Base-by-base conservation (phyloP, 2,329 filamentous ascomycete species). In the Trichoderma koningii region DNA sequence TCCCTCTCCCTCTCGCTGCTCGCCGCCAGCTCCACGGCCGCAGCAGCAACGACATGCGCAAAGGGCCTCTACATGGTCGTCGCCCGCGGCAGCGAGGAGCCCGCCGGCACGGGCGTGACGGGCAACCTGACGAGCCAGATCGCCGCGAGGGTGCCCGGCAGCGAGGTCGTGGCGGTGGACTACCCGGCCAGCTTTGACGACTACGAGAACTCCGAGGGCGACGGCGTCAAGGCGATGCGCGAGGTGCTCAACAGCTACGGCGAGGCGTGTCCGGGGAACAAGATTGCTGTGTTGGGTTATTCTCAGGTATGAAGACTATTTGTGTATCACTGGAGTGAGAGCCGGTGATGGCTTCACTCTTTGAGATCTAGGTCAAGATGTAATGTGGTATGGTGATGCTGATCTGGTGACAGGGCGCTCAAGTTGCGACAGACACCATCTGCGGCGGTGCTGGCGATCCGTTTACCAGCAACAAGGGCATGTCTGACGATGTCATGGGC, bases 281-380 rank as follows among this genome's bases (percentile, higher is more conserved):
- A 79, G 70, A 71, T 81, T 55, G 78, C 77, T 5, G 68, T 81
- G 34, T 55, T 81, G 51, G 79, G 78, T 1, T 81, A 77, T 66
- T 81, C 79, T 2, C 79, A 80, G 73, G 76, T 75, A 66, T 30
- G 70, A 56, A 10, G 7, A 14, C n/a, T n/a, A n/a, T n/a, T n/a
- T n/a, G n/a, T n/a, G n/a, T n/a, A n/a, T n/a, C n/a, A n/a, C n/a
- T n/a, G n/a, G n/a, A n/a, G n/a, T n/a, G n/a, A n/a, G n/a, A n/a
- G n/a, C n/a, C n/a, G n/a, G n/a, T n/a, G n/a, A n/a, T n/a, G n/a
- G n/a, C n/a, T n/a, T n/a, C n/a, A n/a, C n/a, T n/a, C n/a, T n/a
- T n/a, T n/a, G n/a, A n/a, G n/a, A n/a, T n/a, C n/a, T n/a, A n/a
- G n/a, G n/a, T n/a, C n/a, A n/a, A 9, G 42, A 19, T n/a, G 5